Conservation (phyloP, 2,329 filamentous ascomycete genomes). For the Malbranchea zuffiana region DNA sequence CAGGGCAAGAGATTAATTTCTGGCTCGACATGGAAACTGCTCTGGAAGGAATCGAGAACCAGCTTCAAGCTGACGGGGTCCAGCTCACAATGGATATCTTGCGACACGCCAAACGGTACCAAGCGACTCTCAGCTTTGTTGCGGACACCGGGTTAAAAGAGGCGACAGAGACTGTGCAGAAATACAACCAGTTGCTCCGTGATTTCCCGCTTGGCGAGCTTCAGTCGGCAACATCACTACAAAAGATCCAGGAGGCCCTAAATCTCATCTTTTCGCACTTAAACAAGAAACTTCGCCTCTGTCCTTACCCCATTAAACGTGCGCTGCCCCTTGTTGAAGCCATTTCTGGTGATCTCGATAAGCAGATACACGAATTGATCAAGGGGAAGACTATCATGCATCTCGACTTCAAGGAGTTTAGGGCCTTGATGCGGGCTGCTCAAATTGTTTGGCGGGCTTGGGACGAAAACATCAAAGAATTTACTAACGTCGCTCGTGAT, state of each 20-base stretch:
- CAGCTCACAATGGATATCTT: conserved; percentile 85
- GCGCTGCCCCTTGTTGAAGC: conserved; percentile 91
- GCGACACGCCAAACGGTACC: conserved; percentile 94
- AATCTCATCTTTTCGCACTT: conserved; percentile 84
- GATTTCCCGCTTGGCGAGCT: conserved; percentile 95
- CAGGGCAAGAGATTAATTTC: conserved; percentile 96
- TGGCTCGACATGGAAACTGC: conserved; percentile 97
- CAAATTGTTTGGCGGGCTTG: conserved; percentile 81
- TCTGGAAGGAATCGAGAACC: conserved; percentile 79
- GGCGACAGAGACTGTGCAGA: conserved; percentile 89
- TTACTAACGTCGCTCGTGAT: conserved; percentile 93
- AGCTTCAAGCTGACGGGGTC: conserved; percentile 81
- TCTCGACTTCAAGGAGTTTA: conserved; percentile 83
- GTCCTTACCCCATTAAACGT: conserved; percentile 84
- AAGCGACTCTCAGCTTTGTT: conserved; percentile 91
- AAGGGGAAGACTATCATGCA: conserved; percentile 83
- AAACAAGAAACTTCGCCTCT: conserved; percentile 96
- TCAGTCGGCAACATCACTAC: conserved; percentile 76
- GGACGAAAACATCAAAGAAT: conserved; percentile 95
- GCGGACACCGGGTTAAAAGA: conserved; percentile 95
- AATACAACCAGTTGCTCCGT: conserved; percentile 97
- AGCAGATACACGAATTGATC: conserved; percentile 72
- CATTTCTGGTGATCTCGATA: conserved; percentile 86
- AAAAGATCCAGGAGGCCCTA: conserved; percentile 81
- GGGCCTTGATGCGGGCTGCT: conserved; percentile 68